These are phyloP conservation scores for Aspergillus wentii DNA, from an alignment of 495 filamentous ascomycete species.

Conservation along the genomic window DNA sequence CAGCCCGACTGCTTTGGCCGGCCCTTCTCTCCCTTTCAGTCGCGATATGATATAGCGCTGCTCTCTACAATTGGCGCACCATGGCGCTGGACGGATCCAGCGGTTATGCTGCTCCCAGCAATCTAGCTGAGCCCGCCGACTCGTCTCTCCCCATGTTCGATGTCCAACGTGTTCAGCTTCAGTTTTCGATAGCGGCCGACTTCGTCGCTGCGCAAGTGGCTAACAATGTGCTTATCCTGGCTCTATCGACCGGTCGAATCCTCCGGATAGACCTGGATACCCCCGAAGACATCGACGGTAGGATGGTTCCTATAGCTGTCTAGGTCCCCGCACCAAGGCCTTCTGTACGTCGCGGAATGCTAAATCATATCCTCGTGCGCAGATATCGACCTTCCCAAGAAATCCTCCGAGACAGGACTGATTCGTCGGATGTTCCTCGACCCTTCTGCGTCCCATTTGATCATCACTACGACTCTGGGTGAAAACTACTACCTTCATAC, in stretches of 20 bases:
- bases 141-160: constrained; percentile 83
- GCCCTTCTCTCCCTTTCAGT: constrained; percentile 1
- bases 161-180: constrained; percentile 82
- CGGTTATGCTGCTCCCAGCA: constrained; percentile 50
- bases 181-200: constrained; percentile 85
- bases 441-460: constrained; percentile 88
- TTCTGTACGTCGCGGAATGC: constrained; percentile 7
- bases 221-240: constrained; percentile 92
- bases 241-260: constrained; percentile 82
- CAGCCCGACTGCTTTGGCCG: constrained; percentile 5
- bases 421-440: constrained; percentile 96
- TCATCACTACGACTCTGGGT: constrained; percentile 84
- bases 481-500: constrained; percentile 98
- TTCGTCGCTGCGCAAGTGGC: constrained; percentile 96
- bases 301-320: constrained; percentile 5
- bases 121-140: constrained; percentile 54
- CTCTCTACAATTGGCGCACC: constrained; percentile 25
- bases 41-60: constrained; percentile 32
- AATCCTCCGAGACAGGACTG: constrained; percentile 79
- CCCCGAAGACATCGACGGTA: constrained; percentile 93
- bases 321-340: neutral
- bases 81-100: constrained; percentile 52
- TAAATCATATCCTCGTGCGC: constrained; percentile 10
- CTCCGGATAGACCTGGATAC: constrained; percentile 90
- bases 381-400: constrained; percentile 98